A percentile compares a stretch with the other conserved stretches of the same genome.
Conservation (phyloP, 164 flowering plant species). For the Stephania yunnanensis region DNA sequence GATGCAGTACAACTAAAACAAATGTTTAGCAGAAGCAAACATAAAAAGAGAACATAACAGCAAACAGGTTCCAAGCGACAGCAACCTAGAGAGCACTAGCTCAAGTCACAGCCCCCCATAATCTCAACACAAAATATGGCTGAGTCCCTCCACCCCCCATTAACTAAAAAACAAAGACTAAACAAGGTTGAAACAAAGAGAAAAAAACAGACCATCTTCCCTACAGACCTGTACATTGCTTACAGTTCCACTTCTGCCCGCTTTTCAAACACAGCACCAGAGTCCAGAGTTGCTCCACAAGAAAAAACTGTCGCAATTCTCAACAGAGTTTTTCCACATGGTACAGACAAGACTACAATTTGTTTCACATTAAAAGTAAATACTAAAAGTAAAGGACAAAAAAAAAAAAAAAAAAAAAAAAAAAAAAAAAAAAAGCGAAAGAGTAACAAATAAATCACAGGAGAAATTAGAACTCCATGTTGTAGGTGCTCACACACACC, state of each 20-base stretch:
- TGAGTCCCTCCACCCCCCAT: background rate
- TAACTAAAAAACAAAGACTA: background rate
- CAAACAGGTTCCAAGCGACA: background rate
- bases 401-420: background rate
- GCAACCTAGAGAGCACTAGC: background rate
- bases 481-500: background rate
- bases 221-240: conserved; percentile 1
- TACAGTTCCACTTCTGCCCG: background rate
- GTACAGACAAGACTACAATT: conserved; percentile 1
- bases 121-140: background rate
- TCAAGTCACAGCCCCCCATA: too few relatives aligned
- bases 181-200: background rate
- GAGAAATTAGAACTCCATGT: background rate
- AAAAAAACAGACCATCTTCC: background rate
- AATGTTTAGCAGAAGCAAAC: background rate
- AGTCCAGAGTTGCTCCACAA: background rate
- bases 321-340: background rate
- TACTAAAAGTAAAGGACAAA: background rate
- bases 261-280: background rate
- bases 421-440: background rate
- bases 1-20: background rate
- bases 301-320: background rate
- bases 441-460: background rate
- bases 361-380: background rate
- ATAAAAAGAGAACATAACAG: background rate